Conservation (phyloP, 371 early-diverging fungal species). For the Mortierella sp. region DNA sequence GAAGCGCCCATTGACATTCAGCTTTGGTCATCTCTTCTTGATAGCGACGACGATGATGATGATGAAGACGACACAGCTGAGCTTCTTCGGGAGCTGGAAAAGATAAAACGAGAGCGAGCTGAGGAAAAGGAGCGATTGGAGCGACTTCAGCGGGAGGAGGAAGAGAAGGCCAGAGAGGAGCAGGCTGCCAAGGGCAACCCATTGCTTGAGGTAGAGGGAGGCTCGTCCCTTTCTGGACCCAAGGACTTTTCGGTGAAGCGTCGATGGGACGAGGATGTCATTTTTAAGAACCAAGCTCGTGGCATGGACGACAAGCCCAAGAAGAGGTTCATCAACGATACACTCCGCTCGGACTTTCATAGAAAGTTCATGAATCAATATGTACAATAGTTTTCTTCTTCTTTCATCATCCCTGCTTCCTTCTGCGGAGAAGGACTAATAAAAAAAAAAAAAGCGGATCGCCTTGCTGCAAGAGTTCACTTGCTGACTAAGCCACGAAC, state of each 20-base stretch:
- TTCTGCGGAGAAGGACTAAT: not conserved
- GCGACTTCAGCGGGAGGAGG: conserved; percentile 61
- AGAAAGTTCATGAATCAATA: conserved; percentile 94
- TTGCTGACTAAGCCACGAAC: no score
- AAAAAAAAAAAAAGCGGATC: conserved; percentile 3
- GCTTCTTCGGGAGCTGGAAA: conserved; percentile 90
- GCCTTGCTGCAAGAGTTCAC: no score
- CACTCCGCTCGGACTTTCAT: conserved; percentile 95
- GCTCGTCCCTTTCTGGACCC: conserved; percentile 51
- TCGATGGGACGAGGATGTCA: conserved; percentile 97
- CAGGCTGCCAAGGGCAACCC: conserved; percentile 86
- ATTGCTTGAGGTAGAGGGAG: conserved; percentile 58
- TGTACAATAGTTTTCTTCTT: conserved; percentile 61
- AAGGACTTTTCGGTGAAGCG: conserved; percentile 91
- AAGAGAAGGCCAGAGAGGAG: conserved; percentile 65
- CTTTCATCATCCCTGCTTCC: no score
- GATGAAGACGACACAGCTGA: conserved; percentile 96
- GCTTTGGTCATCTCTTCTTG: not conserved
- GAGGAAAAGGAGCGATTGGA: conserved; percentile 91
- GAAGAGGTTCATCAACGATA: conserved; percentile 97
- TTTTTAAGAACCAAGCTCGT: conserved; percentile 95
- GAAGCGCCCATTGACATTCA: no score
- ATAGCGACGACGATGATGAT: conserved; percentile 71
- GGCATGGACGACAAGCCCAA: conserved; percentile 87
- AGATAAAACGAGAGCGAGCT: conserved; percentile 93